Percentiles rank a stretch among this genome's conserved stretches.
Conservation (phyloP, 371 early-diverging fungal species). For the Apophysomyces trapeziformis region DNA sequence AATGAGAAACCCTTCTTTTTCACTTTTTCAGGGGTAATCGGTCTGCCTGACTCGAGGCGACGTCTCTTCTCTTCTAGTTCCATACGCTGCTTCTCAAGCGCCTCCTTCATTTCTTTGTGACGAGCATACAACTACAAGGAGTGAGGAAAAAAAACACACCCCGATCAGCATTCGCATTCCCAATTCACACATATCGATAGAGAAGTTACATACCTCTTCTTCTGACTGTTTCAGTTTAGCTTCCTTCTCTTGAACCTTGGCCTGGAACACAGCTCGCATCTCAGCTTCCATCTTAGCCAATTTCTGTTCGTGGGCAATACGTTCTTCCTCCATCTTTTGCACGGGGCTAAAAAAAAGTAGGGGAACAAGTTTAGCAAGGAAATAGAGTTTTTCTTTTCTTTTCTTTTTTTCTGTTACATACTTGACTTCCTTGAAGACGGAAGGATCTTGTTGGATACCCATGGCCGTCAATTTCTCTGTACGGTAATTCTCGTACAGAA, state of each 20-base stretch:
- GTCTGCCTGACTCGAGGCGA: constrained; percentile 80
- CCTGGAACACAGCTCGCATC: constrained; percentile 96
- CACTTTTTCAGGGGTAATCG: constrained; percentile 82
- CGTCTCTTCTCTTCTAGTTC: constrained; percentile 95
- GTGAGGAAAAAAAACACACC: background rate
- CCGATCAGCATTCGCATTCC: background rate
- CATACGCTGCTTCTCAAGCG: constrained; percentile 88
- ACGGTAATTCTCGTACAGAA: constrained; percentile 95
- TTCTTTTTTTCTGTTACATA: constrained; percentile 21
- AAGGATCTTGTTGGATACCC: constrained; percentile 81
- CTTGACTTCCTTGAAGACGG: constrained; percentile 83
- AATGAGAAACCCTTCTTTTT: constrained; percentile 78
- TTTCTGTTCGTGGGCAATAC: constrained; percentile 89
- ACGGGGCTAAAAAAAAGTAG: constrained; percentile 59
- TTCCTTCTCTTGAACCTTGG: constrained; percentile 97
- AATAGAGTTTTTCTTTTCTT: background rate
- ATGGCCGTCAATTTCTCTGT: constrained; percentile 83
- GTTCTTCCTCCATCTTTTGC: constrained; percentile 93
- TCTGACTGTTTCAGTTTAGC: constrained; percentile 94
- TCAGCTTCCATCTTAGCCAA: constrained; percentile 97
- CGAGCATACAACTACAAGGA: constrained; percentile 77
- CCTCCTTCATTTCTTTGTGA: constrained; percentile 96
- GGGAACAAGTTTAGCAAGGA: background rate
- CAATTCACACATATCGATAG: background rate
- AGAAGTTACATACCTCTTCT: constrained; percentile 71